Evolutionary conservation across 768 basidiomycete species (phyloP), one percentile per base, ranked within the genome.

Genomic region (Suillus subaureus): DNA sequence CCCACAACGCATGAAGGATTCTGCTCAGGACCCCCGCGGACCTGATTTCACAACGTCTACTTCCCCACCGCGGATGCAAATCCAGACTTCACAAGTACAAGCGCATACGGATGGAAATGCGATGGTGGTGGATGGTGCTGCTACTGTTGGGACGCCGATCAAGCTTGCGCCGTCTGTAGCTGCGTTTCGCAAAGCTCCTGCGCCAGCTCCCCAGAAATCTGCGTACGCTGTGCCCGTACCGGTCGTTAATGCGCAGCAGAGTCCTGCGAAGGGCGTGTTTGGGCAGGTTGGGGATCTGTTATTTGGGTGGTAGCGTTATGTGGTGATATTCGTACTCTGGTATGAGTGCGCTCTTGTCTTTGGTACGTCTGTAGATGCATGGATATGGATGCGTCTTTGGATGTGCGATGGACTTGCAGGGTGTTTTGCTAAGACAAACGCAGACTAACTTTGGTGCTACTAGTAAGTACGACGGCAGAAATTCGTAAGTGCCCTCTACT

Each of bases 261-360:
- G 77, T 6, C 81, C 84, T 11, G 83, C 71, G 67, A 92, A 87
- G 73, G 83, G 88, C 8, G 71, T 92, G 68, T 67, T 93, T 15
- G 90, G 90, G 16, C 90, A 91, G 75, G 86, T 93, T 61, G 88
- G 89, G 15, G 92, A 94, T 79, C 73, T 92, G 68, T 88, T 94
- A 57, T 93, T 92, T 73, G 91, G 91, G 18, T 93, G 91, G 91
- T 93, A 86, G 79, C 55, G 39, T 21, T 21, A 18, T n/a, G 40
- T n/a, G 21, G 7, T 62, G n/a, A 37, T 28, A 26, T 58, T 39
- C 2, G 16, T 58, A 18, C 39, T 28, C 26, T 26, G 16, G 16
- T 26, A 18, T 26, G 23, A 37, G 37, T n/a, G 18, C 5, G 9
- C 16, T 40, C 18, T 58, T 12, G 39, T 40, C 12, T 40, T 40